These are phyloP conservation scores for Tinospora cordifolia DNA, from an alignment of 164 flowering plant species.

Conservation along the genomic window DNA sequence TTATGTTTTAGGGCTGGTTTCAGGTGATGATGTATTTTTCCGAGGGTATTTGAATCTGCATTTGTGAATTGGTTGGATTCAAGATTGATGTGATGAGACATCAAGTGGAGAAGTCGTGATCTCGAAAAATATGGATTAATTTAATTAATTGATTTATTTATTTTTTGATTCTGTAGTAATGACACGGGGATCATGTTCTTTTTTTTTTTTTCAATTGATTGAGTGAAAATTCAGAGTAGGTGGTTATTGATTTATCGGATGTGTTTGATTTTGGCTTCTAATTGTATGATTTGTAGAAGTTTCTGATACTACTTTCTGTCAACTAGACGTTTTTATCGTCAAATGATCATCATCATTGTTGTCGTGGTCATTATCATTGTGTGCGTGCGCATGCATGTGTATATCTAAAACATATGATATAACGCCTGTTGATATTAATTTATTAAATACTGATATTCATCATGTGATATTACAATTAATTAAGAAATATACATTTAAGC, in stretches of 20 bases:
- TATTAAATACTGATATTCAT: no score
- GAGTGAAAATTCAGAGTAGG: background rate
- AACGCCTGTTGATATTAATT: no score
- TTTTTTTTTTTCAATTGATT: background rate
- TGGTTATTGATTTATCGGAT: background rate
- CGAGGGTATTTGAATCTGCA: constrained; percentile 9
- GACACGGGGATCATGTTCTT: background rate
- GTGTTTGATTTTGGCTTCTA: no score
- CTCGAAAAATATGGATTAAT: background rate
- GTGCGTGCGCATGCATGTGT: no score
- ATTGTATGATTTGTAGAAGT: no score
- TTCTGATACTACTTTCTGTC: background rate
- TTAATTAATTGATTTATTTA: no score
- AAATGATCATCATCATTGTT: background rate
- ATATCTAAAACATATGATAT: no score
- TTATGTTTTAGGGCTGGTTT: background rate
- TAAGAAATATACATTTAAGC: no score
- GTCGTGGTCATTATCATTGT: background rate
- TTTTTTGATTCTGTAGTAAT: background rate
- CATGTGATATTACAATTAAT: no score
- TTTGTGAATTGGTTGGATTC: background rate
- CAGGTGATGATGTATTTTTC: background rate
- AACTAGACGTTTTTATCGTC: background rate
- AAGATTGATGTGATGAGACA: background rate
- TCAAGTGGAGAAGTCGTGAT: background rate